Evolutionary conservation across 495 filamentous ascomycete species (phyloP), one percentile per base, ranked within the genome.

Genomic region (Penicillium verhagenii): DNA sequence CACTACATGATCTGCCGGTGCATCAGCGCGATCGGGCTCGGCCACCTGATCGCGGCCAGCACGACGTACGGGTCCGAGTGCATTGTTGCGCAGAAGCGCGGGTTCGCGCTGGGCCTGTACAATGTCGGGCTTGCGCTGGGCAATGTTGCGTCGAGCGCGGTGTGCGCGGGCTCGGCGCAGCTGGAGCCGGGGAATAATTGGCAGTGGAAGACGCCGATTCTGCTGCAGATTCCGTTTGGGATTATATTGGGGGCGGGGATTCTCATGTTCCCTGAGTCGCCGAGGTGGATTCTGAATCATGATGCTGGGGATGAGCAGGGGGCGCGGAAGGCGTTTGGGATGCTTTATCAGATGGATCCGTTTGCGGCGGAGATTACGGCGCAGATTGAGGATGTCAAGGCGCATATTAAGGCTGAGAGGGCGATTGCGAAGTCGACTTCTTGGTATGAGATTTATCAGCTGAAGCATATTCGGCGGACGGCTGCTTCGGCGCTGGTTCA

Each of bases 131-230:
- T 66, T 13, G 65, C 65, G 1, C 9, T 68, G 53, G 67, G 67
- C 1, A 68, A 66, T 33, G 47, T 64, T 35, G 57, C 59, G 3
- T 58, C 65, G 4, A 51, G 51, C 1, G 67, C 67, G 1, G 67
- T 70, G 2, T 70, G 67, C 47, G 62, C 62, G 0, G 65, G 59
- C 6, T 66, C 67, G 25, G 55, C 66, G 0, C 52, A 47, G 13
- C 53, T 67, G 1, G 61, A 61, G 20, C 47, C 57, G 0, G 47
- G 28, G 1, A 68, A 68, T 38, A 50, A 68, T 14, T 68, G 65
- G 65, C 59, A 67, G 11, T 70, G 67, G 67, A 68, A 70, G 33
- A 66, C 62, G 1, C 67, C 67, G 0, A 70, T 70, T 19, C 31
- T 68, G 10, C 66, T 62, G 9, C 67, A 70, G 39, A 68, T 70